Evolutionary conservation across 768 basidiomycete genomes (phyloP).

Genomic region (Leucosporidium yakuticum): DNA sequence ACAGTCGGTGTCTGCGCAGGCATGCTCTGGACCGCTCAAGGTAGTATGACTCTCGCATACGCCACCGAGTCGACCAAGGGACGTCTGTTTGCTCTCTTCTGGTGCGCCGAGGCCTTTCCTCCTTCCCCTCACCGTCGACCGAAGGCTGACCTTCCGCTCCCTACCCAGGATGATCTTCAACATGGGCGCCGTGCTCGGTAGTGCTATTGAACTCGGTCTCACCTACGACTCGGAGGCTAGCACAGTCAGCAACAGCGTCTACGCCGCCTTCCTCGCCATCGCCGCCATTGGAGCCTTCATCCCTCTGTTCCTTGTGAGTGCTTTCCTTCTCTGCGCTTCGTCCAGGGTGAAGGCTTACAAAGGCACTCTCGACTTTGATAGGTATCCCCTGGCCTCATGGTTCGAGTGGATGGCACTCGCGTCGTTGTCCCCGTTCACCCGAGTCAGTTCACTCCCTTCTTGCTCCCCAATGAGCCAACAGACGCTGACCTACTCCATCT

Average conservation of each 20-base stretch:
- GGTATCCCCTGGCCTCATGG: slow-evolving; percentile 60
- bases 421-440: slow-evolving; percentile 21
- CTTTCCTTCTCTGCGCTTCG: neutral
- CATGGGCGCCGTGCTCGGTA: slow-evolving; percentile 36
- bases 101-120: neutral
- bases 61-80: slow-evolving; percentile 50
- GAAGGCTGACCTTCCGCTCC: neutral
- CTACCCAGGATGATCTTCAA: slow-evolving; percentile 75
- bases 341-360: neutral
- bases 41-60: slow-evolving; percentile 76
- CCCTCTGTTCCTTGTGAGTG: slow-evolving; percentile 52
- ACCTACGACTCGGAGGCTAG: slow-evolving; percentile 22
- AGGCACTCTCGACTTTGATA: neutral
- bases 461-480: slow-evolving; percentile 55
- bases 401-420: slow-evolving; percentile 49
- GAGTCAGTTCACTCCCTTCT: neutral
- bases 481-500: slow-evolving; percentile 56
- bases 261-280: slow-evolving; percentile 72
- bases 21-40: slow-evolving; percentile 76
- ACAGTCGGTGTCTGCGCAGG: slow-evolving; percentile 61
- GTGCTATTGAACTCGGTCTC: slow-evolving; percentile 33
- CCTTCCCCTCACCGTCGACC: neutral
- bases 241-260: slow-evolving; percentile 34
- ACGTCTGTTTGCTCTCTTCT: slow-evolving; percentile 17
- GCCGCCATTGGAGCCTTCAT: slow-evolving; percentile 36